Percentiles rank a stretch among this genome's conserved stretches.
Evolutionary conservation across 31 red algal genomes (phyloP).

Genomic region (Odonthalia washingtoniensis): DNA sequence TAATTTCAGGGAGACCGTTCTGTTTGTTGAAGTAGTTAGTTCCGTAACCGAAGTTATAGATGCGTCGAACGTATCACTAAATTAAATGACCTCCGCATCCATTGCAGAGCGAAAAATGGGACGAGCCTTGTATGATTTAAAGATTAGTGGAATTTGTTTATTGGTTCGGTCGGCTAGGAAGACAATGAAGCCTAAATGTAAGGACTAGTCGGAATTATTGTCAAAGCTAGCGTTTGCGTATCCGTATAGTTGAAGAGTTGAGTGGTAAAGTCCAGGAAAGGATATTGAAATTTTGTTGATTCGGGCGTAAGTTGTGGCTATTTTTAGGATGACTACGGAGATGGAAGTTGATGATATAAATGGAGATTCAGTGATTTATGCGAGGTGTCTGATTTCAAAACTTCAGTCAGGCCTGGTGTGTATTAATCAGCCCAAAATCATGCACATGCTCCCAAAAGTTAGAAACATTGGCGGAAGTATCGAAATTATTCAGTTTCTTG

Average conservation of each 20-base stretch:
- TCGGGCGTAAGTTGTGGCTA: neutral
- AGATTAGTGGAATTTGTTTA: slow-evolving; percentile 5
- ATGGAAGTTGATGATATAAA: neutral
- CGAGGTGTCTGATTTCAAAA: slow-evolving; percentile 44
- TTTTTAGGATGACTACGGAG: slow-evolving; percentile 14
- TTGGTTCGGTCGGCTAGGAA: slow-evolving; percentile 18
- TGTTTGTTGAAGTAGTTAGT: no score
- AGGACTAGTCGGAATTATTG: slow-evolving; percentile 28
- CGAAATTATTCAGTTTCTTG: no score
- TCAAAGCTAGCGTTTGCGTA: slow-evolving; percentile 47
- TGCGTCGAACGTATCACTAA: slow-evolving; percentile 49
- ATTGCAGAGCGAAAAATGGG: slow-evolving; percentile 38
- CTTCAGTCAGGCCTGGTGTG: slow-evolving; percentile 34
- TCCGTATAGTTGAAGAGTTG: slow-evolving; percentile 17
- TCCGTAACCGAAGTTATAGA: no score
- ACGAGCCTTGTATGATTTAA: slow-evolving; percentile 43
- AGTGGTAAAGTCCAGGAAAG: neutral
- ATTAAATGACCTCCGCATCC: slow-evolving; percentile 42
- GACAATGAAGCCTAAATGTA: slow-evolving; percentile 34
- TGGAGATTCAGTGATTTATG: slow-evolving; percentile 21
- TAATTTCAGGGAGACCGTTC: no score
- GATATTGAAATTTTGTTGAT: neutral
- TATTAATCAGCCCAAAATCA: no score
- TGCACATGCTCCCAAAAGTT: no score
- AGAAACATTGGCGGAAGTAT: no score